A percentile compares a stretch with the other conserved stretches of the same genome.
These are phyloP conservation scores for Beauveria australis DNA, from an alignment of 2,329 filamentous ascomycete genomes.

Conservation along the genomic window DNA sequence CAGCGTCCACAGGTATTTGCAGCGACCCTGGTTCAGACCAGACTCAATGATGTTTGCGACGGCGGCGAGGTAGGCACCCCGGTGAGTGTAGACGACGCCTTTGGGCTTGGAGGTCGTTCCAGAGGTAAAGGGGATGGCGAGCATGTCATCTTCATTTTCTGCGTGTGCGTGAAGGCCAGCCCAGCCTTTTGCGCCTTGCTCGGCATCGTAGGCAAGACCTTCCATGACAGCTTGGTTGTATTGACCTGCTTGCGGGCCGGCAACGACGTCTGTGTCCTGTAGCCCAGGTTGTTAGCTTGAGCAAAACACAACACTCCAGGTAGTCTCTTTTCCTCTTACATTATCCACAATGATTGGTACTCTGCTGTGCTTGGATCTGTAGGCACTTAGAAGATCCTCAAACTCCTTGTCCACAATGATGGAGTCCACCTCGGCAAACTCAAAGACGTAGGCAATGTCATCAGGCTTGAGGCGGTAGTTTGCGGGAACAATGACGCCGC, in stretches of 20 bases:
- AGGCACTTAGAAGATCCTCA: conserved; percentile 58
- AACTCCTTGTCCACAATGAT: conserved; percentile 87
- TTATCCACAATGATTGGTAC: conserved; percentile 69
- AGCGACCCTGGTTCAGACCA: conserved; percentile 67
- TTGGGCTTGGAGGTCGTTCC: conserved; percentile 89
- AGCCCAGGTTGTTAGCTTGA: background rate
- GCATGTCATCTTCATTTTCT: conserved; percentile 66
- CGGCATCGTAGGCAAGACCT: conserved; percentile 63
- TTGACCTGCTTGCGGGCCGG: conserved; percentile 65
- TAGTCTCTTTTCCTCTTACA: conserved; percentile 22
- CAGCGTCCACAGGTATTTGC: conserved; percentile 83
- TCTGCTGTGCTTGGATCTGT: conserved; percentile 48
- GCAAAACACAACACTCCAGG: background rate
- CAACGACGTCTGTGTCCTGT: conserved; percentile 69
- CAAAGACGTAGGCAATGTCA: conserved; percentile 86
- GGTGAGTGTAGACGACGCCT: conserved; percentile 85
- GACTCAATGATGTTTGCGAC: conserved; percentile 84
- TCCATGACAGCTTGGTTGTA: conserved; percentile 80
- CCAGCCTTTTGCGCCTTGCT: conserved; percentile 67
- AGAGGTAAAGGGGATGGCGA: conserved; percentile 88
- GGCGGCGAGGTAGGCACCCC: conserved; percentile 77
- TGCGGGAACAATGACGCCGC: conserved; percentile 63
- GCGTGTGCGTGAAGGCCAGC: conserved; percentile 61
- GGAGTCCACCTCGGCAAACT: conserved; percentile 75
- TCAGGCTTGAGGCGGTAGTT: conserved; percentile 64